Evolutionary conservation across 2,329 filamentous ascomycete species (phyloP).

Genomic region (Diaporthe sp.): DNA sequence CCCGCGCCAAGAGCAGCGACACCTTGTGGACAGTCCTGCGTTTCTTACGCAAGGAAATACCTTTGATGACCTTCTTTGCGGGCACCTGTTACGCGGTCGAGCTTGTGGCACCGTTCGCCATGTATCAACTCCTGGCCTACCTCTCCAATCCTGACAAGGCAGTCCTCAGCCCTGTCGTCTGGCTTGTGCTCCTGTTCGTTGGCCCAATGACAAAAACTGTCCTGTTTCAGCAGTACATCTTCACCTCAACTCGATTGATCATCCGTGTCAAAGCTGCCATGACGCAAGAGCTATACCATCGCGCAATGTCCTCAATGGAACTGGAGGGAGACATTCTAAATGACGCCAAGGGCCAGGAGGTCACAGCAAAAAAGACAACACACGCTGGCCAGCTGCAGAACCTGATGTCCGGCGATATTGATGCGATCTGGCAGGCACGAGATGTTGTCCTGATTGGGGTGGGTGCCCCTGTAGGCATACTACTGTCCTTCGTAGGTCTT

Average conservation of each 20-base stretch:
- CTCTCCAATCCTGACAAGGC: constrained; percentile 57
- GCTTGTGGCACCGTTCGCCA: constrained; percentile 65
- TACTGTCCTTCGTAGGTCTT: constrained; percentile 63
- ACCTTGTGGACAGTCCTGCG: constrained; percentile 61
- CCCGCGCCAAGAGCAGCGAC: constrained; percentile 57
- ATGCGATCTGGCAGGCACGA: constrained; percentile 65
- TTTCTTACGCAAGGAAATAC: constrained; percentile 58
- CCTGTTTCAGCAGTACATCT: constrained; percentile 69
- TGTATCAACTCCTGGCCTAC: constrained; percentile 67
- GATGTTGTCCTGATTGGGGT: constrained; percentile 63
- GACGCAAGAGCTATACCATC: constrained; percentile 70
- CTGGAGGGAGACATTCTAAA: constrained; percentile 67
- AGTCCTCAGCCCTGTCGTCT: constrained; percentile 51
- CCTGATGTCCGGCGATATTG: constrained; percentile 71
- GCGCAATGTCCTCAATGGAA: constrained; percentile 68
- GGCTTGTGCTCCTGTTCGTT: constrained; percentile 66
- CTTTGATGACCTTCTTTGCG: constrained; percentile 60
- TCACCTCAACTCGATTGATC: constrained; percentile 68
- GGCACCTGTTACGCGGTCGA: constrained; percentile 57
- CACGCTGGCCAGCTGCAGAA: constrained; percentile 52
- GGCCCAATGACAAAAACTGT: constrained; percentile 64
- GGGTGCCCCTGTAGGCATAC: constrained; percentile 62
- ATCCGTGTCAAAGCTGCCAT: constrained; percentile 69
- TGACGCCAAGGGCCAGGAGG: constrained; percentile 45
- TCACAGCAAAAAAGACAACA: constrained; percentile 41